Evolutionary conservation across 2,329 filamentous ascomycete genomes (phyloP).

Genomic region (Canariomyces notabilis): DNA sequence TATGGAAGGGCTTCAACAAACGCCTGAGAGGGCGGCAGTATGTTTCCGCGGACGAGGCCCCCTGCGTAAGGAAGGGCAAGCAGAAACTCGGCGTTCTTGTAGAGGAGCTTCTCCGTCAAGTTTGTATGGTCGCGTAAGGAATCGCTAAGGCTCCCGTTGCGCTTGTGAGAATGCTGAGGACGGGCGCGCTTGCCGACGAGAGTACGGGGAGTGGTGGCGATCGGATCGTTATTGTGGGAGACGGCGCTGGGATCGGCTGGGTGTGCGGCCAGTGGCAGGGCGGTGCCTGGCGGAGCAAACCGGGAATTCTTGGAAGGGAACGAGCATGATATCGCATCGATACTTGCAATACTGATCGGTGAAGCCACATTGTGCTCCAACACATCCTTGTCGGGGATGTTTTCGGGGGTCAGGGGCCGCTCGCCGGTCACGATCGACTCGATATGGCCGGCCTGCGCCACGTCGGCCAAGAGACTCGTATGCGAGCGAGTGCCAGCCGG

Average conservation of each 20-base stretch:
- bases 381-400: constrained; percentile 24
- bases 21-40: constrained; percentile 76
- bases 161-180: constrained; percentile 60
- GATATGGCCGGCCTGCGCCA: constrained; percentile 42
- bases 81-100: constrained; percentile 53
- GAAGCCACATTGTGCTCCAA: constrained; percentile 40
- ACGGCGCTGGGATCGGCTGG: constrained; percentile 49
- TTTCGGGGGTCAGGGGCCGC: constrained; percentile 46
- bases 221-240: constrained; percentile 42
- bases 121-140: constrained; percentile 66
- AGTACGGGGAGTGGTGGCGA: constrained; percentile 55
- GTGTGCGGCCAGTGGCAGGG: constrained; percentile 47
- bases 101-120: constrained; percentile 42
- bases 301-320: constrained; percentile 51
- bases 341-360: constrained; percentile 53
- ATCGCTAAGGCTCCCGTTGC: constrained; percentile 83
- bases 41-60: constrained; percentile 78
- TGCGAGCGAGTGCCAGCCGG: constrained; percentile 27
- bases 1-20: constrained; percentile 65
- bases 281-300: constrained; percentile 35
- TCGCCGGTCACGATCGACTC: constrained; percentile 43
- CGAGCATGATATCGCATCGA: constrained; percentile 60
- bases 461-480: constrained; percentile 43
- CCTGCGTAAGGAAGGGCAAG: constrained; percentile 67
- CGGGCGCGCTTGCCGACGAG: constrained; percentile 56